Base-by-base conservation (phyloP, 2,329 filamentous ascomycete genomes). In the Myotisia sp. region DNA sequence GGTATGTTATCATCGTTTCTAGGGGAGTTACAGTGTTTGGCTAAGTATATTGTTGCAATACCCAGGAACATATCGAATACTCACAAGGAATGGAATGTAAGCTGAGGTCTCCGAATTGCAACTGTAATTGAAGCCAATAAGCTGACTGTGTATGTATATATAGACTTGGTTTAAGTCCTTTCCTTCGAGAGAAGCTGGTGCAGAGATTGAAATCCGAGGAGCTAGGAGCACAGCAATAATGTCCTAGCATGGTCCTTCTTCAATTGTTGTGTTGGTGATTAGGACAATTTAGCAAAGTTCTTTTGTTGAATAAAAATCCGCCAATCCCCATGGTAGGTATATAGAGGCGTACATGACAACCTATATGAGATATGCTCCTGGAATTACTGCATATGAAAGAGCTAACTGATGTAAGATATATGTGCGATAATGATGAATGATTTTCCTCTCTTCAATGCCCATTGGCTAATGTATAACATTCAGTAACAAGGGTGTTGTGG, bases 81-180 rank as follows among this genome's bases (percentile, higher is more conserved):
- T 72, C 10, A 77, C 73, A 16, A 59, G 66, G 18, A 70, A 76
- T 47, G 73, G 73, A 36, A 67, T 76, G 53, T 68, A 51, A 55
- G 64, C 62, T 8, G 12, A 17, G 9, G n/a, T n/a, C 3, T 29
- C 22, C 14, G 0, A 6, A 10, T 19, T 18, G 6, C 14, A 7
- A 8, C 13, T 14, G 10, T 17, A 22, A 4, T 18, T 8, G 13
- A n/a, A 22, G 19, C 10, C 6, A 3, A 8, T 14, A n/a, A 24
- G 9, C 28, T 36, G 13, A 29, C 10, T 16, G 18, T 33, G 24
- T 29, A 28, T 29, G 12, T 17, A 14, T 10, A n/a, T 29, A 27
- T 26, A 65, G 63, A 40, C 54, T 64, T 36, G 65, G 57, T 6
- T 47, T 65, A 42, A 68, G 57, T 32, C 59, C 56, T 18, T 70